Evolutionary conservation across 495 filamentous ascomycete species (phyloP), one percentile per base, ranked within the genome.

Genomic region (Hypoxylon fragiforme): DNA sequence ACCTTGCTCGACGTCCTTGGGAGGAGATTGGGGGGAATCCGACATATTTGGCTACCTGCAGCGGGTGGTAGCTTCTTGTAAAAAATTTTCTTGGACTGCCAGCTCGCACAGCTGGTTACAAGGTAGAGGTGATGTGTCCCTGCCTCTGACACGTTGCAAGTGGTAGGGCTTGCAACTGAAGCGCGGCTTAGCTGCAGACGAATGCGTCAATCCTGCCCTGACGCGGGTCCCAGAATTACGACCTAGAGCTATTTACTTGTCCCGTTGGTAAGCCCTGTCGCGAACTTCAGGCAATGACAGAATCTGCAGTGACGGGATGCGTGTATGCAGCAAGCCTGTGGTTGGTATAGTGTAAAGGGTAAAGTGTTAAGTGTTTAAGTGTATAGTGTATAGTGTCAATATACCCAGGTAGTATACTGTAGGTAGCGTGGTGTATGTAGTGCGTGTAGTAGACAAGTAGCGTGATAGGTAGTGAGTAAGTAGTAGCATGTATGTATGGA

Each of bases 1-100:
- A 85, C 87, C 88, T 80, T 85, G 85, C 81, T 96, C 92, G 77
- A 89, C 86, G 70, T 95, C 90, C 81, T 95, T 94, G 67, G 91
- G 85, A 79, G 90, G 89, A 82, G 89, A 89, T 81, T 88, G 88
- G 75, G 90, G 89, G 83, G 89, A 90, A 79, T 89, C 90, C 81
- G 92, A 94, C 91, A 96, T 96, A 85, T 83, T 80, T 81, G 80
- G 80, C 75, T 79, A 81, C 73, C 73, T 85, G 83, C 85, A 88
- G 83, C 74, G 77, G 76, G 61, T 77, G 70, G 73, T 73, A 71
- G 73, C 75, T 75, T 79, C 71, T 77, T 77, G 69, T 72, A 76
- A 81, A 76, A 81, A 76, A 78, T 71, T 70, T 77, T 78, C 74
- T 74, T 55, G 65, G 65, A 73, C 65, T 75, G 71, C 76, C 73